Base-by-base conservation (phyloP, 2,329 filamentous ascomycete genomes). In the Aspergillus bombycis region DNA sequence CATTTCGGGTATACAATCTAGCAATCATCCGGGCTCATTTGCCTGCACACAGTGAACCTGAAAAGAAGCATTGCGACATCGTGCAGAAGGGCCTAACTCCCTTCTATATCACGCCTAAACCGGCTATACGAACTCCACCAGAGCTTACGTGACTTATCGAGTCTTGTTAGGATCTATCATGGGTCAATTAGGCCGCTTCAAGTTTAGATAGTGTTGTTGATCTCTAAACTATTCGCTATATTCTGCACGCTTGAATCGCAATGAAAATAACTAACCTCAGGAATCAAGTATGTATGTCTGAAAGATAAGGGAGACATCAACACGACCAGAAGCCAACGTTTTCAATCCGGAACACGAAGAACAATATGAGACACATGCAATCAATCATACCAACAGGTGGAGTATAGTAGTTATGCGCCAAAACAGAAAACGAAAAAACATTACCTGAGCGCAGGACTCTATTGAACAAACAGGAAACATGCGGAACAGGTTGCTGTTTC, bases 321-420 rank as follows among this genome's bases (percentile, higher is more conserved):
- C 16, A 48, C 45, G n/a, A 38, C 30, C 41, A 50, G 28, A 23
- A n/a, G 38, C 11, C 21, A 55, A 34, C 3, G 7, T 28, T 23
- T 46, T 11, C 16, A 38, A 46, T 34, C n/a, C 30, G 16, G 48
- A 41, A 4, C 5, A 11, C 8, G 38, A 56, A 41, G 3, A 45
- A 34, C 16, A 28, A 55, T 38, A 41, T 45, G 7, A 9, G 32
- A 52, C n/a, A 34, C 28, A 55, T 30, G 26, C 21, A 30, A 56
- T 38, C 32, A 61, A 61, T 56, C 52, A 61, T 56, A 41, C 52
- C 26, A 53, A 41, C 48, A 53, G 26, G 28, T 54, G 46, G 46
- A 60, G 58, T 60, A 60, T 60, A 30, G 23, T 30, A 38, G 28
- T 23, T 28, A 60, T 52, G 58, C 58, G 36, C 28, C 23, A 54